phyloP scores from a whole-genome alignment of 768 basidiomycete genomes.

The Trametes cinnabarina region DNA sequence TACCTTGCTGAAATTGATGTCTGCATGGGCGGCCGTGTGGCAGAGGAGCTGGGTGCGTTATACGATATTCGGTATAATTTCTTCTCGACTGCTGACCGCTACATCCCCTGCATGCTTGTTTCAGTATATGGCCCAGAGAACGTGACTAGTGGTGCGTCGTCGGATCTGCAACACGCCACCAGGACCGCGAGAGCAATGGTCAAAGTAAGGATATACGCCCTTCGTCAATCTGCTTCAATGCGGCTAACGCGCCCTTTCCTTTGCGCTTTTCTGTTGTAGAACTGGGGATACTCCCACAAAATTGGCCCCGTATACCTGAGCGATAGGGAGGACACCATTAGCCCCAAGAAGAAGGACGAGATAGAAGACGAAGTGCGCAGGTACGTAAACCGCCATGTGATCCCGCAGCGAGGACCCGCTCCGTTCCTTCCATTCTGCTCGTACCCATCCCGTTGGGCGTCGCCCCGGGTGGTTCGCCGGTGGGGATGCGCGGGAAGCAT shows the following conservation, averaged over 20 bases:
- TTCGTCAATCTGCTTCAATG: neutral
- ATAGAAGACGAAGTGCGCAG: conserved; percentile 86
- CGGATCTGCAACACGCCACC: conserved; percentile 82
- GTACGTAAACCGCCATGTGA: conserved; percentile 44
- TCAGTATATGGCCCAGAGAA: conserved; percentile 85
- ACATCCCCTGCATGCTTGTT: conserved; percentile 20
- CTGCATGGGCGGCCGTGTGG: conserved; percentile 90
- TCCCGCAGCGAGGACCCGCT: conserved; percentile 9
- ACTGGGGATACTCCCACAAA: conserved; percentile 75
- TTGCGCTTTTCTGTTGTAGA: conserved; percentile 37
- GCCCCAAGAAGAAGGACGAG: conserved; percentile 72
- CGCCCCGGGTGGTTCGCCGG: neutral
- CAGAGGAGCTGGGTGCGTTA: conserved; percentile 80
- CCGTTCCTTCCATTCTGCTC: conserved; percentile 2
- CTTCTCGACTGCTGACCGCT: conserved; percentile 7
- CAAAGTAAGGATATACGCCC: conserved; percentile 51
- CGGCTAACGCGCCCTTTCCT: neutral
- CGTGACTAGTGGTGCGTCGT: conserved; percentile 89
- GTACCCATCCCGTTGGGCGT: neutral
- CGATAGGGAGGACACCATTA: conserved; percentile 67
- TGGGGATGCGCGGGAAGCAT: neutral
- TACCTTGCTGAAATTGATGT: conserved; percentile 86
- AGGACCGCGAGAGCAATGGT: conserved; percentile 83
- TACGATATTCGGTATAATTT: conserved; percentile 5
- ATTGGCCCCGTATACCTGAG: conserved; percentile 83